These are phyloP conservation scores for Jackrogersella multiformis DNA, from an alignment of 495 filamentous ascomycete species.

Conservation along the genomic window DNA sequence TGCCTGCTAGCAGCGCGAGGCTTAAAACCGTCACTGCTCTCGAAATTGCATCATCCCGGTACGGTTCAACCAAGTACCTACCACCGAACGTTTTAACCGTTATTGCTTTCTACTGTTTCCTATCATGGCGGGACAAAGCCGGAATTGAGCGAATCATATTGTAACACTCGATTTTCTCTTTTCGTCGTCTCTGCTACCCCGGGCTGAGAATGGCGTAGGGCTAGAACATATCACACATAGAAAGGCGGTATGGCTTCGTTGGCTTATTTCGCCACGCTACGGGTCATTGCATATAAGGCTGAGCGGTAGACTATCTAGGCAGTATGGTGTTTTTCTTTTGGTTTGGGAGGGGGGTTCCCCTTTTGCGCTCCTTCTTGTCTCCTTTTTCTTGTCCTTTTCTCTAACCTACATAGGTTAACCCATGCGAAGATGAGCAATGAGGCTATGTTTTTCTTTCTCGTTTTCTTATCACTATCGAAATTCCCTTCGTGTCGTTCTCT, in stretches of 20 bases:
- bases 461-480: slow-evolving; percentile 1
- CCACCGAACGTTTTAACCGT: too few species aligned
- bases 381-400: not conserved
- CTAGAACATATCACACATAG: slow-evolving; percentile 25
- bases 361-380: not conserved
- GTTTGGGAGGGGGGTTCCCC: too few species aligned
- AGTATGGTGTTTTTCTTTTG: slow-evolving; percentile 16
- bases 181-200: not conserved
- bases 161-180: slow-evolving; percentile 4
- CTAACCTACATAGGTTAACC: too few species aligned
- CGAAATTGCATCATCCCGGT: not conserved
- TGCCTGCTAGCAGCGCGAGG: slow-evolving; percentile 5
- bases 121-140: not conserved
- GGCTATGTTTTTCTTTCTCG: slow-evolving; percentile 28
- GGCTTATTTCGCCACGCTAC: slow-evolving; percentile 5
- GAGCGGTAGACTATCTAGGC: slow-evolving; percentile 2
- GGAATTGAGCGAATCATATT: not conserved
- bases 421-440: slow-evolving; percentile 24
- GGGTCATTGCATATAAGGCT: slow-evolving; percentile 26
- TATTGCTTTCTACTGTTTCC: not conserved
- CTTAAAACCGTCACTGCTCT: not conserved
- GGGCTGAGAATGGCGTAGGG: slow-evolving; percentile 31
- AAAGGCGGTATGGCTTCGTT: slow-evolving; percentile 7
- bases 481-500: not conserved
- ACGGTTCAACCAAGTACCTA: not conserved